Base-by-base conservation (phyloP, 768 basidiomycete species). In the Sutorius australiensis region DNA sequence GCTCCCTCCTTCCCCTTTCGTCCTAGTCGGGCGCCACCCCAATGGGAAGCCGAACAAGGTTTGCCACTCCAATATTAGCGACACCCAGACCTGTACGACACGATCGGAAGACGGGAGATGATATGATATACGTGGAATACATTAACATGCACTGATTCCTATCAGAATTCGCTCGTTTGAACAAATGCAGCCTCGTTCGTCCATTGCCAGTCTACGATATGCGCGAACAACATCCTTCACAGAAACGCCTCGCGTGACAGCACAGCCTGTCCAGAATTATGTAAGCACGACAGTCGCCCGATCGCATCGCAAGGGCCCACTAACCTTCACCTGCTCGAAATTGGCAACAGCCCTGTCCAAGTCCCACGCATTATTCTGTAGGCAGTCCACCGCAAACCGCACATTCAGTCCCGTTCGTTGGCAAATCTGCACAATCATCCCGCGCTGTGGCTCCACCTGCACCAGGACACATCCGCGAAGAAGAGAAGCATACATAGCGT, bases 291-390 rank as follows among this genome's bases (percentile, higher is more conserved):
- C 55, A 2, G n/a, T 48, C 51, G 7, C 48, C 44, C 30, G 27
- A 19, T 37, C 48, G 21, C 53, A 46, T 46, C 40, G 12, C 12
- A 17, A 44, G 2, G 4, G 37, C 57, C 46, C 48, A 73, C 83
- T 53, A 58, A 89, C 89, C 81, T 89, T 89, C 62, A 98, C 88
- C 67, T 89, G 79, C 63, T 92, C 84, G 69, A 93, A 98, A 64
- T 95, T 95, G 46, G 79, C 78, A 24, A 92, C 64, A 0, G 97
- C 97, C 53, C 79, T 77, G 41, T 84, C 83, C 46, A 89, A 61
- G 65, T 94, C 82, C 94, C 94, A 98, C 8, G 74, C 82, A 64
- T 95, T 97, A 45, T 83, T 84, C 59, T 81, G 76, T 54, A 98
- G 69, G 65, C 95, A 98, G 54, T 97, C 85, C n/a, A 87, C 73